These are phyloP conservation scores for Arthromyces matolae DNA, from an alignment of 768 basidiomycete genomes.

Conservation along the genomic window DNA sequence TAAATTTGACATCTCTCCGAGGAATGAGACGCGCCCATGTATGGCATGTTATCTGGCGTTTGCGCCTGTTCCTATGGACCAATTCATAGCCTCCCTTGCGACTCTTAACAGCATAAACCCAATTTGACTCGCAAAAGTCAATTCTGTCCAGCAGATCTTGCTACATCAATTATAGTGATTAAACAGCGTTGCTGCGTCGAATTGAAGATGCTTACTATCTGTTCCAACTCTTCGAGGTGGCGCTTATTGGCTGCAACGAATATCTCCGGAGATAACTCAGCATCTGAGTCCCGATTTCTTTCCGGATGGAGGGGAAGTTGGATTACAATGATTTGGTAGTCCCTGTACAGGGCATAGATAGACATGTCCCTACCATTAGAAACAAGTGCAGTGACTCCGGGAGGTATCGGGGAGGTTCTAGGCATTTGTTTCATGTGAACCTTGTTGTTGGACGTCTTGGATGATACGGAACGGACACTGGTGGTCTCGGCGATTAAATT, in stretches of 20 bases:
- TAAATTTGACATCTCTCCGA: slow-evolving; percentile 34
- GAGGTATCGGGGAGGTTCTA: slow-evolving; percentile 1
- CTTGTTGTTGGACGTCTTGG: background rate
- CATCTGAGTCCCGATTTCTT: background rate
- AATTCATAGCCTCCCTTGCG: slow-evolving; percentile 28
- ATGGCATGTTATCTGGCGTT: slow-evolving; percentile 26
- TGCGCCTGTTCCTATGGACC: slow-evolving; percentile 22
- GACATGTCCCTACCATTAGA: background rate
- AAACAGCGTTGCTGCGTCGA: background rate
- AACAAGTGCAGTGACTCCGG: slow-evolving; percentile 7
- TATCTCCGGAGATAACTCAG: background rate
- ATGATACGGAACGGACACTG: too few relatives aligned
- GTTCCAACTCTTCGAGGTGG: slow-evolving; percentile 11
- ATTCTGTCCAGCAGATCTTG: slow-evolving; percentile 27
- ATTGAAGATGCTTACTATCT: slow-evolving; percentile 15
- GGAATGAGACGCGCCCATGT: slow-evolving; percentile 34
- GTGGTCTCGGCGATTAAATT: background rate
- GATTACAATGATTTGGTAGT: slow-evolving; percentile 12
- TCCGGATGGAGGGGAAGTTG: slow-evolving; percentile 8
- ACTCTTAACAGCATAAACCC: slow-evolving; percentile 29
- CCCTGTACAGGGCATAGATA: slow-evolving; percentile 11
- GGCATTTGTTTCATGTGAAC: background rate
- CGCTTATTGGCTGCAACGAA: background rate
- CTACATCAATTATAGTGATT: slow-evolving; percentile 16
- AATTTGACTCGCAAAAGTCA: slow-evolving; percentile 33